phyloP scores from a whole-genome alignment of 176 grass and related monocot species.

The Musa itinerans region DNA sequence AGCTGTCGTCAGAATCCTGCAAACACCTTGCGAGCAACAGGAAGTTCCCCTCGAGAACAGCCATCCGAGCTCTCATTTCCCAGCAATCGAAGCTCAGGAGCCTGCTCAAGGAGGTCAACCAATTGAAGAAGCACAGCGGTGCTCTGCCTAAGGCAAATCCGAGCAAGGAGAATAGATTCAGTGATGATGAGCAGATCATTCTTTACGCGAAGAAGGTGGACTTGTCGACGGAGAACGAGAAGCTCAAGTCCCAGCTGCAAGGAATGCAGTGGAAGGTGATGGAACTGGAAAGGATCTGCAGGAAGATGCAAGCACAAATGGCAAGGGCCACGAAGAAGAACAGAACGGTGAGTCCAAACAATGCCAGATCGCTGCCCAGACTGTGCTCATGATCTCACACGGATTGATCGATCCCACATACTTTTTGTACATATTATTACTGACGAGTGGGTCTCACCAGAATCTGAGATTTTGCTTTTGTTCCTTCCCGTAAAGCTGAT shows the following conservation, averaged over 20 bases:
- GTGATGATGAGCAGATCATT: constrained; percentile 47
- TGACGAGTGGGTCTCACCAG: background rate
- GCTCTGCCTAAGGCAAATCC: constrained; percentile 7
- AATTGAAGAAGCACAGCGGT: constrained; percentile 18
- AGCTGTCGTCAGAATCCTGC: constrained; percentile 83
- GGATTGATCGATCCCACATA: background rate
- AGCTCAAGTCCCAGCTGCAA: constrained; percentile 69
- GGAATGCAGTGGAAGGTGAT: constrained; percentile 92
- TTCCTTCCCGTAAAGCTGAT: constrained; percentile 17
- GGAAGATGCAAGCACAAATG: constrained; percentile 88
- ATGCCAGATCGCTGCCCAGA: constrained; percentile 62
- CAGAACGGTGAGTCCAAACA: constrained; percentile 4
- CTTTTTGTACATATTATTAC: background rate
- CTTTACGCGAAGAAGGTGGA: constrained; percentile 75
- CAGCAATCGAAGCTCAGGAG: constrained; percentile 76
- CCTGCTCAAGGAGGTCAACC: constrained; percentile 43
- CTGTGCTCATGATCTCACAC: constrained; percentile 73
- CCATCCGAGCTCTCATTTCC: constrained; percentile 74
- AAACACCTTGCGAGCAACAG: constrained; percentile 67
- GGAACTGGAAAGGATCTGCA: constrained; percentile 87
- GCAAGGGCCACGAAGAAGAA: constrained; percentile 54
- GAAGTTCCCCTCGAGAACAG: constrained; percentile 65
- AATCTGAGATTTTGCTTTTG: constrained; percentile 14
- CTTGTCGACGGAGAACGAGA: constrained; percentile 73
- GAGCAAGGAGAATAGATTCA: background rate